Evolutionary conservation across 2,329 filamentous ascomycete species (phyloP).

Genomic region (Beauveria medogensis): DNA sequence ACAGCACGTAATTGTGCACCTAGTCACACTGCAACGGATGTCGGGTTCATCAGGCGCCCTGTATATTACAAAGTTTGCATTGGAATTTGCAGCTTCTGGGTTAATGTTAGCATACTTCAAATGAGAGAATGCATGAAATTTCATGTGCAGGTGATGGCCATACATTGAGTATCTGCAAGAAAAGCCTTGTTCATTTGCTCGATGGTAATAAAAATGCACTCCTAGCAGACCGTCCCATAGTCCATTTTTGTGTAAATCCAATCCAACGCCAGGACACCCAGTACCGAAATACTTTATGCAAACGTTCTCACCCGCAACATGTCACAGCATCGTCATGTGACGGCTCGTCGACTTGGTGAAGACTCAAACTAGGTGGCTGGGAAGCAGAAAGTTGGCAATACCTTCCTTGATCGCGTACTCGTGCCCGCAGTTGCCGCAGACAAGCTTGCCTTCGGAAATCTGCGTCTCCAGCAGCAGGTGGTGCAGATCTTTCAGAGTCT

Average conservation of each 20-base stretch:
- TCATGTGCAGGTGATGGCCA: neutral
- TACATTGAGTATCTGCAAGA: neutral
- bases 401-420: constrained; percentile 94
- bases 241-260: neutral
- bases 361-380: constrained; percentile 71
- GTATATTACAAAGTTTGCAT: neutral
- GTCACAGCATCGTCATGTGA: neutral
- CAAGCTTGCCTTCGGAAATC: constrained; percentile 78
- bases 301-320: neutral
- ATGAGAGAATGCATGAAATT: neutral
- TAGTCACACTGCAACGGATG: neutral
- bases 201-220: neutral
- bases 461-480: constrained; percentile 80
- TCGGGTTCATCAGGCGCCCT: neutral
- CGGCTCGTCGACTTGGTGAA: neutral
- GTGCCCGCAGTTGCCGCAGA: constrained; percentile 85
- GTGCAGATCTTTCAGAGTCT: constrained; percentile 71
- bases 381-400: constrained; percentile 91
- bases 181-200: neutral
- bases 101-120: neutral
- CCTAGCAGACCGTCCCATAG: neutral
- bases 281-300: neutral
- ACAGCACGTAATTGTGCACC: neutral
- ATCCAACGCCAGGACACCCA: constrained; percentile 2
- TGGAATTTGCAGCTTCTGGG: neutral